Evolutionary conservation across 441 rosid genomes (phyloP), one percentile per base, ranked within the genome.

Genomic region (Biscutella laevigata): DNA sequence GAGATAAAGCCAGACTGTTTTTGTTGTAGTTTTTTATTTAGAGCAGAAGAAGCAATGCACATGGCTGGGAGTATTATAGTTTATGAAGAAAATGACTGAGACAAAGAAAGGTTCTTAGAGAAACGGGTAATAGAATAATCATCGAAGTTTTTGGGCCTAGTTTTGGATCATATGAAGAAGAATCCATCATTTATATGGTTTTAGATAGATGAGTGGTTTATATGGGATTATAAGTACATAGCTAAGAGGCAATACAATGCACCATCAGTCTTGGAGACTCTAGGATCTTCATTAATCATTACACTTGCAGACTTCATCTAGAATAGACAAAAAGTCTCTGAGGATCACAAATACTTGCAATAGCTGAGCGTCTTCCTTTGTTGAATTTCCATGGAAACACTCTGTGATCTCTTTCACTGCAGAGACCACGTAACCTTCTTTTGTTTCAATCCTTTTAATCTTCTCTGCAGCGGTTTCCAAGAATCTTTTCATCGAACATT

Each of bases 321-420:
- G 49, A 16, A 59, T 41, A 2, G 59, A 36, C 30, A 59, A 8
- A 49, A 73, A 73, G 64, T 73, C 75, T 51, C 62, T 73, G 5
- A 70, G 42, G 3, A 70, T 65, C 7, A 51, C 37, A 15, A 70
- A 74, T 5, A 74, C 67, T 20, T 70, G 45, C 64, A 70, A 40
- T 1, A 72, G 29, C 43, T 74, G 62, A 40, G 70, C 66, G 62
- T 74, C 78, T 63, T 74, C 73, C 46, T 56, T 70, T 17, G 68
- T 66, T 17, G 71, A 56, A 56, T 70, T 48, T 19, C 72, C 73
- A 51, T 73, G 70, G 59, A 70, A 63, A 40, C 21, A 43, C 61
- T 73, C 62, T 49, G 77, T 70, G n/a, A 70, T 58, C 52, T 66
- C 64, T 44, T 62, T 66, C 46, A 66, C 74, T n/a, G 60, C 49